Percentiles rank a stretch among this genome's conserved stretches.
Conservation (phyloP, 345 rosid species). For the Hirschfeldia incana region DNA sequence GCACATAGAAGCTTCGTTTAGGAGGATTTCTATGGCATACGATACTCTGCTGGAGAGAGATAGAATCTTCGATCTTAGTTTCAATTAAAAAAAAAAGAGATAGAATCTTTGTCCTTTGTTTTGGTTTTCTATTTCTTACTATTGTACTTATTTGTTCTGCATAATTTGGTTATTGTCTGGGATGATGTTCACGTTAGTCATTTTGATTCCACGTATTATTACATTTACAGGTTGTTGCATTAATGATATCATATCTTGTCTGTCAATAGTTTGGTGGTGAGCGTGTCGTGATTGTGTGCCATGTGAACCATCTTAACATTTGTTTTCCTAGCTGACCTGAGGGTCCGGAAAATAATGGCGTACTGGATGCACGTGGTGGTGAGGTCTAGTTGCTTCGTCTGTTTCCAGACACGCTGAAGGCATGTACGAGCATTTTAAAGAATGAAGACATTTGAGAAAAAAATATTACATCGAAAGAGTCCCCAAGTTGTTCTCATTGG, state of each 20-base stretch:
- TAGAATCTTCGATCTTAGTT: slow-evolving; percentile 18
- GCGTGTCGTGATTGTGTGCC: neutral
- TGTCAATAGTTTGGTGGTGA: slow-evolving; percentile 3
- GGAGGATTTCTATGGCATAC: slow-evolving; percentile 5
- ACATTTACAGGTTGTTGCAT: slow-evolving; percentile 23
- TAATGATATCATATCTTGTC: slow-evolving; percentile 11
- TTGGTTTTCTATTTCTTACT: slow-evolving; percentile 6
- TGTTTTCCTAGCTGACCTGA: slow-evolving; percentile 21
- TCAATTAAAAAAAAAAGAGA: neutral
- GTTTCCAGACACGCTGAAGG: slow-evolving; percentile 20
- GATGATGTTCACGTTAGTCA: slow-evolving; percentile 29
- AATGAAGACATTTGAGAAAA: neutral
- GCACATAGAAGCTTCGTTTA: slow-evolving; percentile 19
- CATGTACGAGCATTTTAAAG: slow-evolving; percentile 16
- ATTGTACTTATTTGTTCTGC: slow-evolving; percentile 14
- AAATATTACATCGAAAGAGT: neutral
- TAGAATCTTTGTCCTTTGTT: slow-evolving; percentile 20
- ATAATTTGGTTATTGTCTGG: slow-evolving; percentile 26
- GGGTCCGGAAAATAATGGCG: slow-evolving; percentile 13
- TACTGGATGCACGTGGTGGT: slow-evolving; percentile 20
- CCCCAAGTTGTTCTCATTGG: neutral
- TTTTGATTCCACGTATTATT: slow-evolving; percentile 33
- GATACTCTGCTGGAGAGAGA: slow-evolving; percentile 23
- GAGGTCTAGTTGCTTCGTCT: slow-evolving; percentile 37
- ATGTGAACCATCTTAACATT: slow-evolving; percentile 32